Evolutionary conservation across 352 stramenopile genomes (phyloP), one percentile per base, ranked within the genome.

Genomic region (Globisporangium spinosum): DNA sequence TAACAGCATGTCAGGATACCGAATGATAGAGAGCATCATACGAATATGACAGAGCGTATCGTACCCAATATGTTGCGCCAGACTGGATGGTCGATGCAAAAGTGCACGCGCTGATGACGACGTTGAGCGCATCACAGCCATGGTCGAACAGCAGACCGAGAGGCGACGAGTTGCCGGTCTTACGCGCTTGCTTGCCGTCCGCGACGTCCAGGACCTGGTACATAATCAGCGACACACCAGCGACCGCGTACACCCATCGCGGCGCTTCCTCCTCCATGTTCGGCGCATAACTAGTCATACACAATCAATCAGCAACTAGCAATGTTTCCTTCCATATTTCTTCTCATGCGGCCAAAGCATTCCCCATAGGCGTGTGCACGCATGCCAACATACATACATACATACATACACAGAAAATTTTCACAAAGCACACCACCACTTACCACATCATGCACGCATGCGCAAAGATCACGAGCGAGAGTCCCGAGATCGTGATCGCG

Each of bases 151-250:
- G 76, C 58, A 94, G 72, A 17, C 88, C 88, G 4, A 96, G 78
- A 12, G 88, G 88, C 27, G 86, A 94, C 71, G 86, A 94, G 77
- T 93, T 94, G 70, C 85, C 85, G 0, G 88, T 96, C 58, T 94
- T 93, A 43, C 88, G 83, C 27, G 88, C 88, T 65, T 96, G 88
- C 72, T 96, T 96, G 63, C 88, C 88, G 64, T 96, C 88, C 53
- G 87, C 87, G 45, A 94, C 88, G 65, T 96, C 88, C 65, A 96
- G 77, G 40, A 94, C 83, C 74, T 96, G 88, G 69, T 94, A 96
- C 60, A 88, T 64, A 35, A 91, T 64, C 35, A 96, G 77, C 60
- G 82, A 85, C 1, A 93, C 67, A 6, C 83, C 85, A 9, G 79
- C 80, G 35, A 77, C 69, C 65, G 85, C 76, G 69, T 96, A 94